A percentile compares a stretch with the other conserved stretches of the same genome.
These are phyloP conservation scores for Flaveria bidentis DNA, from an alignment of 129 eudicot genomes.

Conservation along the genomic window DNA sequence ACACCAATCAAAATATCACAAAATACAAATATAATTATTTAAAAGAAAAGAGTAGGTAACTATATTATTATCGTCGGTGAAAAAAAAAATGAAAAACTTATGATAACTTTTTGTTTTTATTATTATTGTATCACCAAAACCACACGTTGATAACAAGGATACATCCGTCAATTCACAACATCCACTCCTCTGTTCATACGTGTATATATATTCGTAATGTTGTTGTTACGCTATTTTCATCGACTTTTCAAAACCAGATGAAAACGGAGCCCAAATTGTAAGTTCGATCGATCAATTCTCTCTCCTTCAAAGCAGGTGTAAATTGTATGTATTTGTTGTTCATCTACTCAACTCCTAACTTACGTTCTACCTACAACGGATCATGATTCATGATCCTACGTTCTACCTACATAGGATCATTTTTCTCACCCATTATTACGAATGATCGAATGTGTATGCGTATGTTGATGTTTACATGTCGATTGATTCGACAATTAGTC, in stretches of 20 bases:
- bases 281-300: slow-evolving; percentile 20
- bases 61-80: too few relatives aligned
- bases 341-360: slow-evolving; percentile 10
- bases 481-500: not conserved
- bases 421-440: slow-evolving; percentile 1
- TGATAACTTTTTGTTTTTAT: not conserved
- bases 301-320: not conserved
- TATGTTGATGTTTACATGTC: slow-evolving; percentile 2
- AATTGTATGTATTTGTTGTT: not conserved
- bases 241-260: slow-evolving; percentile 1
- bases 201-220: slow-evolving; percentile 4
- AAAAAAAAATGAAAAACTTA: too few relatives aligned
- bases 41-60: too few relatives aligned
- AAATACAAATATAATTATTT: too few relatives aligned
- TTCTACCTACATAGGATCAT: not conserved
- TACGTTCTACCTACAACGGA: not conserved
- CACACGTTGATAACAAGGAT: slow-evolving; percentile 14
- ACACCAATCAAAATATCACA: too few relatives aligned
- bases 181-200: not conserved
- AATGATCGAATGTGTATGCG: slow-evolving; percentile 9
- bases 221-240: slow-evolving; percentile 4
- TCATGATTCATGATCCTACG: slow-evolving; percentile 11
- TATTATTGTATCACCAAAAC: not conserved
- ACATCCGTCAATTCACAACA: not conserved
- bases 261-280: not conserved